Percentiles rank a stretch among this genome's conserved stretches.
Evolutionary conservation across 2,329 filamentous ascomycete genomes (phyloP).

Genomic region (Exophiala lecanii-corni): DNA sequence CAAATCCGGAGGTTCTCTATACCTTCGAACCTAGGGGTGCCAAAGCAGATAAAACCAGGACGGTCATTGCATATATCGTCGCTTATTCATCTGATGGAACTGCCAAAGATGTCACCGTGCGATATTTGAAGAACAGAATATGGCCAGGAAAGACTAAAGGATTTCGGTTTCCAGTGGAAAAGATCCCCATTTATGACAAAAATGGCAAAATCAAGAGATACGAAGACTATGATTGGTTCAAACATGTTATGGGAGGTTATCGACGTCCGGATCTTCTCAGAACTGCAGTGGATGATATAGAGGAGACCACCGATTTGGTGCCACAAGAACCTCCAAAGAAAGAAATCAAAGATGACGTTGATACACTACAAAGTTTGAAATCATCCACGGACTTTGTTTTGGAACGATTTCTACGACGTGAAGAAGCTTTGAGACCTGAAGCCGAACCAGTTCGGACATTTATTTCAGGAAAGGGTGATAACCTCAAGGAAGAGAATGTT

Average conservation of each 20-base stretch:
- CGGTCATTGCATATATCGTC: conserved; percentile 85
- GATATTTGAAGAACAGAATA: conserved; percentile 76
- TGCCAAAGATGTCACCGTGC: conserved; percentile 88
- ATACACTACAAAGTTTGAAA: conserved; percentile 86
- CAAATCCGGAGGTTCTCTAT: conserved; percentile 66
- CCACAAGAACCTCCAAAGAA: conserved; percentile 69
- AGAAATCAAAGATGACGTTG: conserved; percentile 66
- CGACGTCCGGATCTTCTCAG: conserved; percentile 47
- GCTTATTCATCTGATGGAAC: conserved; percentile 79
- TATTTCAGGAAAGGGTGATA: conserved; percentile 67
- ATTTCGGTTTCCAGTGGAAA: conserved; percentile 70
- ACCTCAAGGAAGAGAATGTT: conserved; percentile 71
- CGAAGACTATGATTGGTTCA: conserved; percentile 85
- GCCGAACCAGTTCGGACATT: conserved; percentile 71
- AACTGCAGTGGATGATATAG: conserved; percentile 70
- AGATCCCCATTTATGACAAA: conserved; percentile 71
- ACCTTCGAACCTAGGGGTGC: conserved; percentile 77
- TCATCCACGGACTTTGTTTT: conserved; percentile 79
- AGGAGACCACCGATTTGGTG: conserved; percentile 73
- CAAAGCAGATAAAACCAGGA: conserved; percentile 78
- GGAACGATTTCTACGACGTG: conserved; percentile 78
- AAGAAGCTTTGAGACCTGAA: conserved; percentile 73
- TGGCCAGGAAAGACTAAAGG: conserved; percentile 90
- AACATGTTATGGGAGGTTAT: conserved; percentile 71
- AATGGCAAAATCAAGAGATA: conserved; percentile 72